These are phyloP conservation scores for Hypoxylon crocopeplum DNA, from an alignment of 495 filamentous ascomycete species.

Conservation along the genomic window DNA sequence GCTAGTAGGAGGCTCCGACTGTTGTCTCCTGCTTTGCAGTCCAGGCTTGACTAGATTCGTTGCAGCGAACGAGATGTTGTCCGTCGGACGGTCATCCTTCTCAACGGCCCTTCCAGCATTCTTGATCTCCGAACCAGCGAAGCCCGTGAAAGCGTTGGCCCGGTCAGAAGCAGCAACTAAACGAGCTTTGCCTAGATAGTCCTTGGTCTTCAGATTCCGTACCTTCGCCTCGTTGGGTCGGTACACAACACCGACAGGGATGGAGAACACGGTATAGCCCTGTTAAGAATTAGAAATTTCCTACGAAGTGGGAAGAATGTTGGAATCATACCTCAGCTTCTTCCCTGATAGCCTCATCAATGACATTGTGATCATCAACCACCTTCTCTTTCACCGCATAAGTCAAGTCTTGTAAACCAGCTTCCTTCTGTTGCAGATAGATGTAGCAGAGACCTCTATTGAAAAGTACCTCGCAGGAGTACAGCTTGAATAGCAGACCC, in stretches of 20 bases:
- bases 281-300: slow-evolving; percentile 45
- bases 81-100: slow-evolving; percentile 76
- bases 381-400: slow-evolving; percentile 97
- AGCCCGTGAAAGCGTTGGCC: slow-evolving; percentile 76
- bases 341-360: slow-evolving; percentile 94
- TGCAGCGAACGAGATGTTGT: slow-evolving; percentile 87
- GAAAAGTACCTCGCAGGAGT: slow-evolving; percentile 97
- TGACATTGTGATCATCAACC: slow-evolving; percentile 93
- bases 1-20: slow-evolving; percentile 78
- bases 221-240: slow-evolving; percentile 97
- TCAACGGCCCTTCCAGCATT: slow-evolving; percentile 48
- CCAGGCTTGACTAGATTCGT: slow-evolving; percentile 89
- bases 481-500: slow-evolving; percentile 93
- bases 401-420: slow-evolving; percentile 87
- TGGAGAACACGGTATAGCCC: slow-evolving; percentile 99
- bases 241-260: slow-evolving; percentile 94
- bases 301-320: not conserved
- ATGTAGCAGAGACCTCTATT: slow-evolving; percentile 98
- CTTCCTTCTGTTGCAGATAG: slow-evolving; percentile 88
- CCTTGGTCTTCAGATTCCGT: slow-evolving; percentile 94
- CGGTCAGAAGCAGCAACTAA: slow-evolving; percentile 91
- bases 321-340: slow-evolving; percentile 77
- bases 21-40: slow-evolving; percentile 77
- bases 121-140: slow-evolving; percentile 76
- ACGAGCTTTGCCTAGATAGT: slow-evolving; percentile 93